A percentile compares a stretch with the other conserved stretches of the same genome.
These are phyloP conservation scores for Acer negundo DNA, from an alignment of 345 rosid species.

Conservation along the genomic window DNA sequence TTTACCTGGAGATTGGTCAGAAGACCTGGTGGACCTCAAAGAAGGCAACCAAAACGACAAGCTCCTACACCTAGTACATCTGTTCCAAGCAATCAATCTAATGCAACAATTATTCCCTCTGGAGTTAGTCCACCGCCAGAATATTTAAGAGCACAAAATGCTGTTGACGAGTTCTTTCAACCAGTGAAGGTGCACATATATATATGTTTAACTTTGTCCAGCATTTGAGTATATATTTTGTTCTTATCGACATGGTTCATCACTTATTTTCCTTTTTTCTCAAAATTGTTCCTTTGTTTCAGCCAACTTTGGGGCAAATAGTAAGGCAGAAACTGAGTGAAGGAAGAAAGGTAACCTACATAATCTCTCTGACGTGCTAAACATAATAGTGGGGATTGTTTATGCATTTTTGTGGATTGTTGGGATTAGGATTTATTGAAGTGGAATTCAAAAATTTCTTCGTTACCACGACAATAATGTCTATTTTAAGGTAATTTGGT, in stretches of 20 bases:
- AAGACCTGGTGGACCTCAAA: slow-evolving; percentile 60
- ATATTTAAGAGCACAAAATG: slow-evolving; percentile 65
- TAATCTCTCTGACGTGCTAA: slow-evolving; percentile 3
- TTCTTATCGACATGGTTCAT: slow-evolving; percentile 1
- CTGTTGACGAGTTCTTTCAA: slow-evolving; percentile 80
- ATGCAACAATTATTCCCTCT: slow-evolving; percentile 39
- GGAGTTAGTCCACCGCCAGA: slow-evolving; percentile 51
- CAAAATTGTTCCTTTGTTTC: slow-evolving; percentile 15
- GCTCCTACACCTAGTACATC: slow-evolving; percentile 51
- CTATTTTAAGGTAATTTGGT: neutral
- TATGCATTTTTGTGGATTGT: neutral
- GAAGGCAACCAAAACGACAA: slow-evolving; percentile 80
- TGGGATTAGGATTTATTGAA: neutral
- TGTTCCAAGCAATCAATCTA: slow-evolving; percentile 45
- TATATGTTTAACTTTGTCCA: neutral
- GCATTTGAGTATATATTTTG: neutral
- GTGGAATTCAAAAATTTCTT: neutral
- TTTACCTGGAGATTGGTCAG: slow-evolving; percentile 83
- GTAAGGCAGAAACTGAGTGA: slow-evolving; percentile 87
- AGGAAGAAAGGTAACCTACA: slow-evolving; percentile 75
- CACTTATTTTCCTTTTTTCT: slow-evolving; percentile 7
- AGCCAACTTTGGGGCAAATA: slow-evolving; percentile 84
- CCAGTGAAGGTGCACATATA: slow-evolving; percentile 59
- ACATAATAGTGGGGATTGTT: neutral
- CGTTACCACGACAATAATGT: neutral